Base-by-base conservation (phyloP, 257 asterid species). In the Nicotiana obtusifolia region DNA sequence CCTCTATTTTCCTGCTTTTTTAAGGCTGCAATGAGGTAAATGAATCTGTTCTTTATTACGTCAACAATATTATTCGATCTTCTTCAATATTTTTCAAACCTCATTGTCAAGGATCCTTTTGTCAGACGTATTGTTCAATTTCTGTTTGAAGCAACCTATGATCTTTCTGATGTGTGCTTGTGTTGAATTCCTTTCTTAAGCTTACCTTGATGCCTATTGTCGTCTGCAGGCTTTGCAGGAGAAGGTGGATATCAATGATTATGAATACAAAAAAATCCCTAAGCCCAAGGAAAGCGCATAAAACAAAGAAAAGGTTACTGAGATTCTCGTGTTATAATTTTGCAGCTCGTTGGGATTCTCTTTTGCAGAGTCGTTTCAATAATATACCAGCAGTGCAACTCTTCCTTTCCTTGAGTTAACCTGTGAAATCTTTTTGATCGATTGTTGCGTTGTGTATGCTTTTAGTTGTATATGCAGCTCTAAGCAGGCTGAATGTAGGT, bases 241-340 rank as follows among this genome's bases (percentile, higher is more conserved):
- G 76, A 92, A 91, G 90, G 90, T 94, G 30, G 95, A 95, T 88
- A 91, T 93, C 65, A 89, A 95, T 60, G 87, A 88, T 52, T 95
- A 92, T 41, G 98, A 95, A 82, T 95, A 92, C 92, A 95, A 94
- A 90, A 95, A 88, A 87, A 87, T 95, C 80, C 97, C 98, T 41
- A 95, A 86, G 90, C 97, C 85, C 28, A 85, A 84, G 15, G 96
- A 89, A 82, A 82, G 77, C 85, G 41, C 82, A 81, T 88, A 90
- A 92, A 86, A 85, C 35, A 60, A 83, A 80, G 59, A 33, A 54
- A 52, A 60, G 56, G 67, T 77, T 31, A 44, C 76, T 44, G n/a
- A 57, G 84, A 69, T 82, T 60, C 49, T 66, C 22, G 53, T 28
- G 52, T 47, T 44, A 49, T 49, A 56, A 66, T 60, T 81, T 85